Evolutionary conservation across 169 alveolate species (phyloP), one percentile per base, ranked within the genome.

Genomic region (Perkinsus olseni): DNA sequence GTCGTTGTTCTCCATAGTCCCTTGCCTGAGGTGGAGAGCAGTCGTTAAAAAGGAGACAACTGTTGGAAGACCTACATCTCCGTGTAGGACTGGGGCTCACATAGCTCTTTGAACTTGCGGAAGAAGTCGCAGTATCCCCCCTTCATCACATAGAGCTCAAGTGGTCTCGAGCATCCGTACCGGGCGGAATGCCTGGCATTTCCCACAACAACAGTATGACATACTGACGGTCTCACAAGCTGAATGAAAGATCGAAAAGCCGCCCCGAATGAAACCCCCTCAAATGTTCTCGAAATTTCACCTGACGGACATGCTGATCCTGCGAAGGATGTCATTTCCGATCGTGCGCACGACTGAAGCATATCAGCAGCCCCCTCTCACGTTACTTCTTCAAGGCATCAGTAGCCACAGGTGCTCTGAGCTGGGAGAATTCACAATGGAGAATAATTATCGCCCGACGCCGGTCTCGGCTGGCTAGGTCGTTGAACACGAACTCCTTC

Each of bases 381-480:
- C 11, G 21, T 11, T 91, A 93, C 74, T 93, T 91, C 39, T 94
- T 93, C 39, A 93, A 37, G 21, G 39, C 45, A 17, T 48, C 74
- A 39, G 40, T 74, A 38, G 93, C 39, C 20, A 94, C 31, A 0
- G 95, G 95, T 36, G 93, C 95, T 28, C 95, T 34, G 31, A 38
- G 24, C 34, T 91, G 91, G 17, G 95, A 93, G 91, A 91, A 93
- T 51, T 93, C 95, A 92, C 95, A 93, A 37, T 93, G 91, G 94
- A 93, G 45, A 20, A 93, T 93, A 21, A 93, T 93, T 92, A 91
- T 91, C 17, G 74, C 39, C 31, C 74, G 28, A 48, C 74, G 91
- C 93, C 94, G 50, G 39, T 38, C 74, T 74, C 38, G 74, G 48
- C 95, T 91, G 74, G 74, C 82, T 62, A 62, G 28, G 10, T 62